Evolutionary conservation across 2,329 filamentous ascomycete species (phyloP), one percentile per base, ranked within the genome.

Genomic region (Ceratocystis huliohia): DNA sequence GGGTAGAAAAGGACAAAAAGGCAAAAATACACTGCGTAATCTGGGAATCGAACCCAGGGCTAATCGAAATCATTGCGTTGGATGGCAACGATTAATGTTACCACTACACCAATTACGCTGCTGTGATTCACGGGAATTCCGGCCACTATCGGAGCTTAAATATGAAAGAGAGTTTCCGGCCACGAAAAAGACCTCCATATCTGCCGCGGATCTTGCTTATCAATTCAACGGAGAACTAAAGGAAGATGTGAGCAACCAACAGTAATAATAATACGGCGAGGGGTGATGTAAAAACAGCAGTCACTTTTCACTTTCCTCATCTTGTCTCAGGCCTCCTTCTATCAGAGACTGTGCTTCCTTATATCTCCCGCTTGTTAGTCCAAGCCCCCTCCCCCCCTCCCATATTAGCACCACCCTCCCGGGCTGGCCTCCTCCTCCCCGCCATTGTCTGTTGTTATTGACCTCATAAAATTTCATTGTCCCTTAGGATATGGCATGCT

Each of bases 21-120:
- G 20, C 8, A 10, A 53, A 53, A 17, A 53, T 1, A 5, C 3
- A 8, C 2, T 53, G 48, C 48, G 48, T 53, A 53, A 53, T 53
- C 48, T 53, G 48, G 48, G 48, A 53, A 53, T 53, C 48, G 48
- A 53, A 53, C 48, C 48, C 48, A 53, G 48, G 48, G 48, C 48
- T 53, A 53, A 53, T 53, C 48, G 48, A 53, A 53, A 53, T 53
- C 48, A 53, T 53, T 53, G 48, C 48, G 10, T 5, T 13, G 33
- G 48, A 53, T 53, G 48, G 48, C 48, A 53, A 53, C 48, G 48
- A 53, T 53, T 53, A 53, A 53, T 53, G 48, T 53, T 53, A 53
- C 48, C 48, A 53, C 48, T 53, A 53, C 48, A 53, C 48, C 48
- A 53, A 53, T 53, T 53, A 53, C 48, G 48, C 48, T 25, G 8